phyloP scores from a whole-genome alignment of 345 rosid genomes.

The Moringa oleifera region DNA sequence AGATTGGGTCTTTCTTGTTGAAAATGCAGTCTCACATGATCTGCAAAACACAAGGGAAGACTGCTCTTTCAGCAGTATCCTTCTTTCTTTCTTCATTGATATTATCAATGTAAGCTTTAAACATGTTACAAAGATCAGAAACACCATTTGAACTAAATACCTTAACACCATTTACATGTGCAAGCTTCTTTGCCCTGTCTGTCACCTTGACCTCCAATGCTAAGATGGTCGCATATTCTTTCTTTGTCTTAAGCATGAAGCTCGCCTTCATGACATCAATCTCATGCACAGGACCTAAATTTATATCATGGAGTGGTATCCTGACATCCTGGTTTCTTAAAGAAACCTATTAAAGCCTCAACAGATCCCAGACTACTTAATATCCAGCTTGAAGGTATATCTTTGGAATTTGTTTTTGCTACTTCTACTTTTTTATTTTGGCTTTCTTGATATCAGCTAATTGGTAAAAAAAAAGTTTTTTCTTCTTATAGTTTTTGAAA shows the following conservation, averaged over 20 bases:
- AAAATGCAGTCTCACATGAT: slow-evolving; percentile 74
- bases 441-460: too few relatives aligned
- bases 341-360: too few relatives aligned
- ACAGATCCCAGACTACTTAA: too few relatives aligned
- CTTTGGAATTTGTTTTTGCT: too few relatives aligned
- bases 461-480: too few relatives aligned
- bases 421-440: too few relatives aligned
- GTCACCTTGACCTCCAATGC: slow-evolving; percentile 95
- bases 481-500: too few relatives aligned
- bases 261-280: slow-evolving; percentile 92
- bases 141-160: slow-evolving; percentile 89
- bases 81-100: slow-evolving; percentile 88
- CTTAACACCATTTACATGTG: slow-evolving; percentile 81
- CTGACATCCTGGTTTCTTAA: slow-evolving; percentile 75
- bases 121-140: slow-evolving; percentile 82
- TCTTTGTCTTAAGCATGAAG: too few relatives aligned
- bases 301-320: slow-evolving; percentile 88
- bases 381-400: too few relatives aligned
- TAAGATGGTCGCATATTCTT: slow-evolving; percentile 80
- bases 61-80: too few relatives aligned
- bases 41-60: slow-evolving; percentile 83
- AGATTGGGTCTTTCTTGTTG: slow-evolving; percentile 2
- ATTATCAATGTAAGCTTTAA: slow-evolving; percentile 71
- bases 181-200: slow-evolving; percentile 78
- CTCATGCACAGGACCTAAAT: slow-evolving; percentile 86